A percentile compares a stretch with the other conserved stretches of the same genome.
Conservation (phyloP, 257 asterid genomes). For the Solanum chiquidenum region DNA sequence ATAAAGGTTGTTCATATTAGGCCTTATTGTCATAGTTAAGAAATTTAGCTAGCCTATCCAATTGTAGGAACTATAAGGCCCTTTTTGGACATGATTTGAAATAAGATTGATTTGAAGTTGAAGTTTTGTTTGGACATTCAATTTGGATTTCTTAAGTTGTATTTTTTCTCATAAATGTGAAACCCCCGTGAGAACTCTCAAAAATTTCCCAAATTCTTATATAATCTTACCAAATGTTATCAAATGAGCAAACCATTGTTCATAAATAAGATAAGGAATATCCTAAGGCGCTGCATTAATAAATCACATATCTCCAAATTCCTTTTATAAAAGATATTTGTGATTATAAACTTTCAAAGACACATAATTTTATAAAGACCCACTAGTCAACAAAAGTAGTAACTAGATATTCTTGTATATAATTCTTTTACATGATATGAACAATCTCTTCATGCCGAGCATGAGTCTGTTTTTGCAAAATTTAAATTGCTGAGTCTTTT, state of each 20-base stretch:
- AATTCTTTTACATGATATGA: background rate
- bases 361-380: background rate
- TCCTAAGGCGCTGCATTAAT: background rate
- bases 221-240: background rate
- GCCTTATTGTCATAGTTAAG: background rate
- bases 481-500: background rate
- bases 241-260: background rate
- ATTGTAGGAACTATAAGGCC: background rate
- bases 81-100: background rate
- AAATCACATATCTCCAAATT: background rate
- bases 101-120: background rate
- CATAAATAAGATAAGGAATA: background rate
- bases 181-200: background rate
- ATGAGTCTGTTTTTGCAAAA: background rate
- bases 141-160: background rate
- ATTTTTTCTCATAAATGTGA: background rate
- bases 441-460: background rate
- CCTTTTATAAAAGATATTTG: background rate
- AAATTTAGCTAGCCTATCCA: background rate
- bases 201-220: background rate
- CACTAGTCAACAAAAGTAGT: background rate
- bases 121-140: background rate
- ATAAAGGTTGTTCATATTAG: background rate
- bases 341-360: background rate
- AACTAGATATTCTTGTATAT: background rate